Base-by-base conservation (phyloP, 106 monocot genomes). In the Alisma plantagoaquatica region DNA sequence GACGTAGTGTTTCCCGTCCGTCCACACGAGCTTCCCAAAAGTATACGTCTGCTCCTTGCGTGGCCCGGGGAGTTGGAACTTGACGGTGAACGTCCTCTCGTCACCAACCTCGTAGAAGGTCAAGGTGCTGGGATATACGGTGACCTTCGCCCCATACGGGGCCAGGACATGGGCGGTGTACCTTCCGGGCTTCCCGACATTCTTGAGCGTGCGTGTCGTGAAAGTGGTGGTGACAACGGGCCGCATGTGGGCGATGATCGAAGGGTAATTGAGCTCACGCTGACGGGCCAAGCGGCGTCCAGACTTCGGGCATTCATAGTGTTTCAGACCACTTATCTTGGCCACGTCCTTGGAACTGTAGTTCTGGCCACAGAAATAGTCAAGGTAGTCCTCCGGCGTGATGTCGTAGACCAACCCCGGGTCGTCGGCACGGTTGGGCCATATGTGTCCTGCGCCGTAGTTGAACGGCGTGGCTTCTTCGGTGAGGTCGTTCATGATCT, bases 381-480 rank as follows among this genome's bases (percentile, higher is more conserved):
- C 51, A 15, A 81, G 53, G 65, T 87, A 77, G 27, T 87, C 86
- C 0, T 43, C 57, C 3, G 25, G 4, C 19, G 21, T 46, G 11
- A 81, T 30, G 44, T 81, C 86, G 16, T 87, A 87, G 26, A 81
- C 61, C 5, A 87, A 81, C 28, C 80, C 86, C 0, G 81, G 86
- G 32, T 81, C 56, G 66, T 65, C 64, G 29, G 86, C 86, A 17
- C 56, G 70, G 58, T 74, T 77, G 1, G 81, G 86, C 2, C 54
- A 54, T 20, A 81, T 64, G 20, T 77, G 81, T 0, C 86, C 86
- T 2, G 81, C 60, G 22, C 86, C 84, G 29, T 84, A 84, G 44
- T 41, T 48, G 51, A 84, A 84, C 8, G 79, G 84, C 14, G 56
- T 69, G 15, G 78, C 79, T 32, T 42, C 52, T 14, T n/a, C 2